These are phyloP conservation scores for Candida manassasensis DNA, from an alignment of 805 yeast genomes.

Conservation along the genomic window DNA sequence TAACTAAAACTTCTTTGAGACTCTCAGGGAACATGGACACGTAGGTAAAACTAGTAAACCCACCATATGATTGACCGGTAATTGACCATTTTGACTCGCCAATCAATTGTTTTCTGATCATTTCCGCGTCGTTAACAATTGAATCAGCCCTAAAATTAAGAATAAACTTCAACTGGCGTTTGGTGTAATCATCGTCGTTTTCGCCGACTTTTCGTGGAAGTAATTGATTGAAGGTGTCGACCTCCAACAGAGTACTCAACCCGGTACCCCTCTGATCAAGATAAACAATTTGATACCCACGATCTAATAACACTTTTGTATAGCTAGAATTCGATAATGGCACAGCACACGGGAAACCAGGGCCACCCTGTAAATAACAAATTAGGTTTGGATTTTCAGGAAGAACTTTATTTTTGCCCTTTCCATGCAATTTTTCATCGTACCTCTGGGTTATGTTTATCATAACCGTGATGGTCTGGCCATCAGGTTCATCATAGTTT, in stretches of 20 bases:
- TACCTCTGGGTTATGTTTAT: constrained; percentile 32
- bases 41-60: constrained; percentile 48
- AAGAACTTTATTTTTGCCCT: constrained; percentile 12
- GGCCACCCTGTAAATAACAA: constrained; percentile 50
- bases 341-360: constrained; percentile 44
- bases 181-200: constrained; percentile 13
- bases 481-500: constrained; percentile 9
- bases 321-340: constrained; percentile 33
- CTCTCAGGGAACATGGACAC: constrained; percentile 41
- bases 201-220: constrained; percentile 11
- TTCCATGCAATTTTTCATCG: constrained; percentile 15
- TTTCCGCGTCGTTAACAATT: constrained; percentile 48
- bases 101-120: constrained; percentile 35
- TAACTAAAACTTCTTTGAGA: constrained; percentile 40
- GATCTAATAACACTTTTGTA: constrained; percentile 34
- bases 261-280: constrained; percentile 66
- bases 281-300: constrained; percentile 41
- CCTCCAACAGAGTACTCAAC: constrained; percentile 43
- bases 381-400: constrained; percentile 33
- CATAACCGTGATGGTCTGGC: constrained; percentile 17
- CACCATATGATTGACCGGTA: constrained; percentile 55
- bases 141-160: constrained; percentile 49
- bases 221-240: constrained; percentile 16
- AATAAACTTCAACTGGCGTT: constrained; percentile 35
- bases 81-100: constrained; percentile 43